Conservation (phyloP, 1,284 basidiomycete genomes). For the Cryptococcus sp. region DNA sequence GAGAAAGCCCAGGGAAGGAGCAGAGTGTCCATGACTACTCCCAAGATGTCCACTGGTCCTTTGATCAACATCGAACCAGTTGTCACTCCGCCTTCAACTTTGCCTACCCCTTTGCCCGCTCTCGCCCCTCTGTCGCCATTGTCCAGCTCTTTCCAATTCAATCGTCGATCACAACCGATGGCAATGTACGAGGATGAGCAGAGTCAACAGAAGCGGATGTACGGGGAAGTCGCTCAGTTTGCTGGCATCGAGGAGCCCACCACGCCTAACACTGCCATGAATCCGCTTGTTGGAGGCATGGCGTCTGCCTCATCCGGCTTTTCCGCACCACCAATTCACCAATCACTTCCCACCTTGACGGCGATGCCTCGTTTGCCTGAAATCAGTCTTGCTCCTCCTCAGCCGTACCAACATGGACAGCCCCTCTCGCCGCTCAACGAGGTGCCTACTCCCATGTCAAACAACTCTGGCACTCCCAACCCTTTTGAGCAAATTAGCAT, state of each 20-base stretch:
- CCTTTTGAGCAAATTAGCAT: constrained; percentile 26
- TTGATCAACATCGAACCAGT: constrained; percentile 8
- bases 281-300: constrained; percentile 8
- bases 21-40: constrained; percentile 19
- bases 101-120: constrained; percentile 29
- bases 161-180: constrained; percentile 24
- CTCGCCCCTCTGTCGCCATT: constrained; percentile 42
- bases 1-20: constrained; percentile 10
- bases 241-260: constrained; percentile 42
- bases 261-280: constrained; percentile 29
- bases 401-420: constrained; percentile 48
- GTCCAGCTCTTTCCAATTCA: constrained; percentile 29
- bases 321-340: constrained; percentile 16
- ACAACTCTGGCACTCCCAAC: constrained; percentile 16
- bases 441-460: constrained; percentile 37
- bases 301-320: constrained; percentile 20
- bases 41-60: constrained; percentile 5
- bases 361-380: constrained; percentile 21
- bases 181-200: constrained; percentile 32
- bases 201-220: constrained; percentile 35
- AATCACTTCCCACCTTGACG: not conserved
- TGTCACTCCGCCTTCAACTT: not conserved
- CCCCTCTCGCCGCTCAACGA: constrained; percentile 47
- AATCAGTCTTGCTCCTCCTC: constrained; percentile 21
- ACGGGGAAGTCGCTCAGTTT: constrained; percentile 42